phyloP scores from a whole-genome alignment of 208 protist species.

The Naegleria fowleri region DNA sequence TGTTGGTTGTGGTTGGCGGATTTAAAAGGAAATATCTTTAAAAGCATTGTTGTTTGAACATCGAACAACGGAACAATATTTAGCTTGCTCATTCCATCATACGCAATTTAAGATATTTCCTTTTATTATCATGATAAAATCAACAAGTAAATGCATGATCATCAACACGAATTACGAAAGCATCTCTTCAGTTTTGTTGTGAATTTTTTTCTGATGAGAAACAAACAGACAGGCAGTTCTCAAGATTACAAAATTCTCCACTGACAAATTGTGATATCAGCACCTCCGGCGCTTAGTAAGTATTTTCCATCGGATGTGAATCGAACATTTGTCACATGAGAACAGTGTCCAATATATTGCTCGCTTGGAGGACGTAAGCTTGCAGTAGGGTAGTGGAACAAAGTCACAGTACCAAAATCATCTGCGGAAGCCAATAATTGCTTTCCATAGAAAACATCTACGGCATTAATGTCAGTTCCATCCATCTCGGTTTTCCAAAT shows the following conservation, averaged over 20 bases:
- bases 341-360: background rate
- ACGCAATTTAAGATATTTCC: too few species aligned
- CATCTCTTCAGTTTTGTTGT: too few species aligned
- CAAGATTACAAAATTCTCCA: background rate
- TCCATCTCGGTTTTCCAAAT: slow-evolving; percentile 7
- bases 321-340: background rate
- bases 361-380: background rate
- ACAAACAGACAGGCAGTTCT: too few species aligned
- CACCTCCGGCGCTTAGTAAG: background rate
- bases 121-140: too few species aligned
- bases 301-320: background rate
- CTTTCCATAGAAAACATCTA: background rate
- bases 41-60: too few species aligned
- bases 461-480: slow-evolving; percentile 9
- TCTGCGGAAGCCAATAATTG: background rate
- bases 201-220: too few species aligned
- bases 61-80: too few species aligned
- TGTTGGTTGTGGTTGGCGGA: background rate
- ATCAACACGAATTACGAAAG: too few species aligned
- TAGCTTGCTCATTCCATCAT: too few species aligned
- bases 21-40: too few species aligned
- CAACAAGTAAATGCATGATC: too few species aligned
- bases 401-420: background rate
- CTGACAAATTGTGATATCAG: background rate
- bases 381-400: background rate